A percentile compares a stretch with the other conserved stretches of the same genome.
These are phyloP conservation scores for Sclerotinia subarctica DNA, from an alignment of 2,329 filamentous ascomycete species.

Conservation along the genomic window DNA sequence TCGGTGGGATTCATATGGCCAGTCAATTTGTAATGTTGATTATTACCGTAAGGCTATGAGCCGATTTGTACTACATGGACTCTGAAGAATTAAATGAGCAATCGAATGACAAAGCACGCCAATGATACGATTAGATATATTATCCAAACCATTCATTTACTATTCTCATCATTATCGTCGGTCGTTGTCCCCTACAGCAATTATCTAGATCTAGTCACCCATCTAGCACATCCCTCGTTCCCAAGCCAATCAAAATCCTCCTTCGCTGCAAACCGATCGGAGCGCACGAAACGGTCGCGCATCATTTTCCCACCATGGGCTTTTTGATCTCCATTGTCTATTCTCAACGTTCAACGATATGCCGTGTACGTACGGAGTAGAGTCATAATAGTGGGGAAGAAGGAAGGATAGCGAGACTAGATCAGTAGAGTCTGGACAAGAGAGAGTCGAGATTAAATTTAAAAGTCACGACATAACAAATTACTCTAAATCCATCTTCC, in stretches of 20 bases:
- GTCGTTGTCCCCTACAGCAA: background rate
- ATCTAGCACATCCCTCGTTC: background rate
- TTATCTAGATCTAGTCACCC: background rate
- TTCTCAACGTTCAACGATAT: slow-evolving; percentile 3
- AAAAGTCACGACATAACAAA: background rate
- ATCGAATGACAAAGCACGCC: background rate
- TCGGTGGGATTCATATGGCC: background rate
- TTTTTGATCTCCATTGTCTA: background rate
- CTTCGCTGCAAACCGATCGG: background rate
- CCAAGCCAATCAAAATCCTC: slow-evolving; percentile 1
- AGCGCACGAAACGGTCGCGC: background rate
- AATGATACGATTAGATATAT: background rate
- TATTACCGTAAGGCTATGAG: too few relatives aligned
- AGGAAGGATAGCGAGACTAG: background rate
- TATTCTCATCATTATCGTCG: background rate
- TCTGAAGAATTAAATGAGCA: background rate
- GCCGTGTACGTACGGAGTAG: background rate
- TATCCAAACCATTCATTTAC: background rate
- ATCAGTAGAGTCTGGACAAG: background rate
- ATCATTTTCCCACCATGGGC: background rate
- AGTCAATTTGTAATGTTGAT: background rate
- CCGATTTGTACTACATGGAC: background rate
- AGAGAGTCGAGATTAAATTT: background rate
- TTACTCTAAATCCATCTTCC: background rate
- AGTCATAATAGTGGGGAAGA: background rate